These are phyloP conservation scores for Lactarius tabidus DNA, from an alignment of 768 basidiomycete species.

Conservation along the genomic window DNA sequence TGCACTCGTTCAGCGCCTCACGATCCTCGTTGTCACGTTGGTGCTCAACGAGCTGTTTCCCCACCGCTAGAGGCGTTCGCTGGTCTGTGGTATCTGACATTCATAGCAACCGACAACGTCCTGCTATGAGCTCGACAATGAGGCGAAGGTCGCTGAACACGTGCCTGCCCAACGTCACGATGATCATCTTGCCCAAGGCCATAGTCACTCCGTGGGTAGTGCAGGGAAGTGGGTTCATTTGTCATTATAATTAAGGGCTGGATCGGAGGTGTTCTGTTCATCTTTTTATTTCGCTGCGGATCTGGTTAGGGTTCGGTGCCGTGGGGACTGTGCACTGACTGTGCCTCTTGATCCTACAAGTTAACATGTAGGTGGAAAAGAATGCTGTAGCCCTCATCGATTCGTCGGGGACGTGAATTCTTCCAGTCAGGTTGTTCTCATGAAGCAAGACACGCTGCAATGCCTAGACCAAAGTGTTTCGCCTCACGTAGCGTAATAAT, in stretches of 20 bases:
- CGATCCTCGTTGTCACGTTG: conserved; percentile 49
- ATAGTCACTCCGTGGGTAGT: conserved; percentile 49
- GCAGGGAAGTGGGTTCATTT: conserved; percentile 17
- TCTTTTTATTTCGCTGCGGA: background rate
- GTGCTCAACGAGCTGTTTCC: conserved; percentile 40
- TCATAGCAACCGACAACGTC: conserved; percentile 45
- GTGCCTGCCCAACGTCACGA: conserved; percentile 52
- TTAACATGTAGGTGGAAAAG: too few relatives aligned
- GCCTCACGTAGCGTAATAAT: too few relatives aligned
- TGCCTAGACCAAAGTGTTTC: background rate
- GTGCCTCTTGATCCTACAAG: too few relatives aligned
- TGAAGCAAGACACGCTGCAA: background rate
- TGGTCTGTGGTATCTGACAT: conserved; percentile 48
- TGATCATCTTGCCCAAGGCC: conserved; percentile 59
- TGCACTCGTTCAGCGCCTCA: conserved; percentile 45
- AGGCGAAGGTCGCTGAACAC: conserved; percentile 48
- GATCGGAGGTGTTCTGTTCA: background rate
- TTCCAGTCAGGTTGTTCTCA: background rate
- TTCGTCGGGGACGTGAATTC: background rate
- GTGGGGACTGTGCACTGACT: too few relatives aligned
- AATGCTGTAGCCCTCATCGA: background rate
- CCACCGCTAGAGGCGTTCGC: conserved; percentile 39
- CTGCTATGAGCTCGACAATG: conserved; percentile 33
- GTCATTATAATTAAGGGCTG: background rate
- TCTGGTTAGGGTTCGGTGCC: background rate